Base-by-base conservation (phyloP, 768 basidiomycete species). In the Suillus spraguei region DNA sequence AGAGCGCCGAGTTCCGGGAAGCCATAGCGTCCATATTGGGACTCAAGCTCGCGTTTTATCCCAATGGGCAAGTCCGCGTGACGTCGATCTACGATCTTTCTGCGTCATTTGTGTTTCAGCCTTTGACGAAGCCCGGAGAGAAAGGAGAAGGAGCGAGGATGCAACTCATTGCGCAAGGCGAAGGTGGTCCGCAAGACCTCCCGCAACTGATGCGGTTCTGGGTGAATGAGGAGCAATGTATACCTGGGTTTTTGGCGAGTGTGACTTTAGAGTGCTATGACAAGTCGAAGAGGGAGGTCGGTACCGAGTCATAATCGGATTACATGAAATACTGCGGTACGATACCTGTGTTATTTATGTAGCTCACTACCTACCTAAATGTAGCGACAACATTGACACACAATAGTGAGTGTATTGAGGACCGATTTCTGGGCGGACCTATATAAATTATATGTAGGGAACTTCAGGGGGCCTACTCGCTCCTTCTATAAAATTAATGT, bases 261-360 rank as follows among this genome's bases (percentile, higher is more conserved):
- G 85, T 97, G 46, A 96, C 93, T 36, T 74, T 95, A 68, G 92
- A 95, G 76, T 90, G 92, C 72, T 95, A 91, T 73, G 94, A 95
- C 66, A 88, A 87, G 74, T 82, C 83, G 67, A 92, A 90, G 71
- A 67, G 72, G 59, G 75, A 69, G n/a, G 62, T 41, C 46, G 63
- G 35, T 42, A 20, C 39, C 28, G 39, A 58, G 56, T 58, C 28
- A 24, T 58, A 58, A 52, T 52, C 24, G 0, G 16, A 17, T 42
- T 17, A 17, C 17, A 41, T 41, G 6, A 6, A 20, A 20, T 42
- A 17, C 17, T 8, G 8, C 41, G 17, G 7, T 42, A 42, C 17
- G 7, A 42, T 41, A 41, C 14, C 13, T 39, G 38, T 39, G 38
- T 4, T 39, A 39, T 28, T 28, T 28, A 28, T 28, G 28, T 28